These are phyloP conservation scores for Metschnikowia colocasiae DNA, from an alignment of 805 yeast genomes.

Conservation along the genomic window DNA sequence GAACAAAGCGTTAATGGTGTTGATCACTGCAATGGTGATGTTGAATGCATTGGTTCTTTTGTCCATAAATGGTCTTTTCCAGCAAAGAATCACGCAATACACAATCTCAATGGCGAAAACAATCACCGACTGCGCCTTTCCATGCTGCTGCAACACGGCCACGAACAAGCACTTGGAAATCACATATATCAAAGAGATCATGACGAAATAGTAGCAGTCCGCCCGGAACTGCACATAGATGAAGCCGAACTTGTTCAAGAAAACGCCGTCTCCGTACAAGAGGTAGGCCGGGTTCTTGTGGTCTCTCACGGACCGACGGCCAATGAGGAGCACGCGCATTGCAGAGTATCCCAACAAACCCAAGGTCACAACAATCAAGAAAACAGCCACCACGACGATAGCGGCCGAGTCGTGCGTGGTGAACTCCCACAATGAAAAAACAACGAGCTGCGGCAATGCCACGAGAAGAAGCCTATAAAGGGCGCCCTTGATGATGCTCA, in stretches of 20 bases:
- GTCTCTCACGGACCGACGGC: conserved; percentile 63
- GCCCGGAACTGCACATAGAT: conserved; percentile 89
- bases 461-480: conserved; percentile 77
- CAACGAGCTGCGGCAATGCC: conserved; percentile 82
- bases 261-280: conserved; percentile 76
- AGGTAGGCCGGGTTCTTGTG: conserved; percentile 91
- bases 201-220: conserved; percentile 77
- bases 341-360: conserved; percentile 71
- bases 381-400: conserved; percentile 71
- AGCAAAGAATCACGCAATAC: conserved; percentile 62
- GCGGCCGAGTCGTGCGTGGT: conserved; percentile 82
- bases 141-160: conserved; percentile 77
- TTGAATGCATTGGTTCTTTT: conserved; percentile 92
- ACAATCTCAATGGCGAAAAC: conserved; percentile 72
- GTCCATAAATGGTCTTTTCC: conserved; percentile 88
- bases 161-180: conserved; percentile 76
- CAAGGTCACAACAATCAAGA: conserved; percentile 55
- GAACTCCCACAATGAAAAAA: conserved; percentile 87
- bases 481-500: conserved; percentile 80
- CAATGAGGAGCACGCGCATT: conserved; percentile 66
- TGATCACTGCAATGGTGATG: conserved; percentile 77
- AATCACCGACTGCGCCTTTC: conserved; percentile 77
- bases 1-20: conserved; percentile 77
- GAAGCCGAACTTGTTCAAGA: conserved; percentile 87
- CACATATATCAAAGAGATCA: conserved; percentile 59